phyloP scores from a whole-genome alignment of 768 basidiomycete genomes.

The Pseudohyphozyma bogoriensis region DNA sequence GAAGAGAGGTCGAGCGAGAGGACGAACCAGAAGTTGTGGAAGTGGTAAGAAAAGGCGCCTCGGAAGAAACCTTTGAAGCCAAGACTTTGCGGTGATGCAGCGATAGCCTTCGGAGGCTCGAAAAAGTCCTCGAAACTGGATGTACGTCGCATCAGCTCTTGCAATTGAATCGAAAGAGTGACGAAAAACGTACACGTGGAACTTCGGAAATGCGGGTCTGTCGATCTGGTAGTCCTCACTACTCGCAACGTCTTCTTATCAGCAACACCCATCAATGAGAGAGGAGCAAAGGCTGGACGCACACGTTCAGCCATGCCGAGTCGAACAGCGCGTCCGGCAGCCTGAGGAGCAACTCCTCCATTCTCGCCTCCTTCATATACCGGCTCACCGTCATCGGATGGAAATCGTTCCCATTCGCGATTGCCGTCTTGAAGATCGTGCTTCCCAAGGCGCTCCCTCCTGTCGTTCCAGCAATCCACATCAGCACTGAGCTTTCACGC shows the following conservation, averaged over 20 bases:
- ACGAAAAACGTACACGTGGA: conserved; percentile 53
- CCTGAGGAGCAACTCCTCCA: conserved; percentile 72
- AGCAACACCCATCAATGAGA: neutral
- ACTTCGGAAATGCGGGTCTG: conserved; percentile 87
- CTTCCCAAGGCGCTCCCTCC: conserved; percentile 78
- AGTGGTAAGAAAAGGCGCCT: conserved; percentile 73
- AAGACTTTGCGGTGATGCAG: conserved; percentile 72
- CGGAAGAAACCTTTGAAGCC: conserved; percentile 95
- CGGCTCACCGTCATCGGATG: conserved; percentile 90
- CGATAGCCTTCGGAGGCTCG: conserved; percentile 59
- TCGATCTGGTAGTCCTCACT: conserved; percentile 76
- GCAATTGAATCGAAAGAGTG: neutral
- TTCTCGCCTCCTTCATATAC: conserved; percentile 77
- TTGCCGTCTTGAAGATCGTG: conserved; percentile 85
- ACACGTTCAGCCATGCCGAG: conserved; percentile 86
- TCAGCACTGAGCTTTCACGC: too few species aligned
- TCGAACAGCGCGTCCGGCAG: conserved; percentile 94
- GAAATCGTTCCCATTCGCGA: conserved; percentile 90
- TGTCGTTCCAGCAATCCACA: too few species aligned
- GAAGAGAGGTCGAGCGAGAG: neutral
- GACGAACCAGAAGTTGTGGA: conserved; percentile 79
- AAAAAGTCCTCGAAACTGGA: conserved; percentile 57
- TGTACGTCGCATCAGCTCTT: too few species aligned
- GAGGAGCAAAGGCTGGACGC: neutral
- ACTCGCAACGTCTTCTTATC: neutral